Base-by-base conservation (phyloP, 495 filamentous ascomycete genomes). In the Pseudoneurospora amorphoporcata region DNA sequence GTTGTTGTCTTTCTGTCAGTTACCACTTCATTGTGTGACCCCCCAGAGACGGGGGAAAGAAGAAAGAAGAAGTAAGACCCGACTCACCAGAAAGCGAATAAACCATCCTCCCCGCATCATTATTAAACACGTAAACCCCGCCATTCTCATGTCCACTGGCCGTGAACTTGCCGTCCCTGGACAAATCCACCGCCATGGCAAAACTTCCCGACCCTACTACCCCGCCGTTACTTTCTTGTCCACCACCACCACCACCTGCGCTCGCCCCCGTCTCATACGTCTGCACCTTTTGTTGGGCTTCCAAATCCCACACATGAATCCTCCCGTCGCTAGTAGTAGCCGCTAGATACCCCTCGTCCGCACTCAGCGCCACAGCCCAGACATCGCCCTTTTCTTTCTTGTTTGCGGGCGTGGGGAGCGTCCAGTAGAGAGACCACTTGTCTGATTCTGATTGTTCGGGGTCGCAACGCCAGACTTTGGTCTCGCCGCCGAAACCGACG, bases 121-220 rank as follows among this genome's bases (percentile, higher is more conserved):
- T 97, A 81, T 90, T 93, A 84, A 98, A 98, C 43, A 99, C 90
- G 77, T 97, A 97, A 69, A 99, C 88, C n/a, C 88, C 90, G 35
- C 95, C 95, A 79, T 92, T 97, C 80, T 97, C 90, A 81, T 99
- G 96, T 0, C 95, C 95, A 72, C 90, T 94, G 9, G 95, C 95
- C 68, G 94, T 94, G 76, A 95, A 89, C 72, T 87, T 88, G 70
- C 94, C 95, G 81, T 99, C 91, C 39, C 86, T 76, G 40, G 83
- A 86, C 69, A 98, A 79, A 79, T 97, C 95, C 70, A 99, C 89
- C 77, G 90, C 91, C 80, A 94, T 90, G 16, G 94, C 95, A 82
- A 97, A 98, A 69, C 81, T 83, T 2, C 83, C 84, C 23, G 29
- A 35, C 29, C 53, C 53, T 37, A 65, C 53, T 37, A 65, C 29